Evolutionary conservation across 768 basidiomycete species (phyloP).

Genomic region (Calocybe cyanea): DNA sequence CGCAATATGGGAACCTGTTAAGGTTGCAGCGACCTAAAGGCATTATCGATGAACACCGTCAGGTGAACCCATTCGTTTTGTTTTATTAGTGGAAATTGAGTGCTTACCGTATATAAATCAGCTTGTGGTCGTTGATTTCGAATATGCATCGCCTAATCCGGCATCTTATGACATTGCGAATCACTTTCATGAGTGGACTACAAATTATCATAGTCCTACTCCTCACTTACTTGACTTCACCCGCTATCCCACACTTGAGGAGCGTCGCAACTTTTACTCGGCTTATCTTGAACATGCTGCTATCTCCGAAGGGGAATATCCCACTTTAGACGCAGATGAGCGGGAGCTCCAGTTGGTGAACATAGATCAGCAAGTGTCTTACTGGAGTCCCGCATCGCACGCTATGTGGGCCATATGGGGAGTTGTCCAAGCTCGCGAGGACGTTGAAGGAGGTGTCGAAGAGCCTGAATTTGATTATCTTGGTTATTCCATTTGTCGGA

Average conservation of each 20-base stretch:
- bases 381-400: constrained; percentile 90
- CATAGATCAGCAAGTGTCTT: constrained; percentile 74
- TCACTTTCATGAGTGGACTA: constrained; percentile 97
- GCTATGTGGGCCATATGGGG: constrained; percentile 97
- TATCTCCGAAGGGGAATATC: constrained; percentile 26
- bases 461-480: constrained; percentile 90
- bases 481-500: constrained; percentile 68
- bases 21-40: constrained; percentile 55
- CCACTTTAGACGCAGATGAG: constrained; percentile 24
- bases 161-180: constrained; percentile 95
- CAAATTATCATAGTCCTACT: constrained; percentile 68
- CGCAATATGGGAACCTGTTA: constrained; percentile 93
- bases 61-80: constrained; percentile 41
- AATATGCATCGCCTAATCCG: constrained; percentile 92
- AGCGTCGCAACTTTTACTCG: constrained; percentile 81
- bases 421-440: constrained; percentile 82
- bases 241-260: constrained; percentile 65
- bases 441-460: constrained; percentile 51
- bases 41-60: constrained; percentile 68
- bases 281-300: constrained; percentile 69
- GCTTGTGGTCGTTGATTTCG: constrained; percentile 97
- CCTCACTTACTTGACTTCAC: constrained; percentile 64
- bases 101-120: constrained; percentile 23
- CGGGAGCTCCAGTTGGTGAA: constrained; percentile 46
- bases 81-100: constrained; percentile 1